A percentile compares a stretch with the other conserved stretches of the same genome.
Evolutionary conservation across 768 basidiomycete species (phyloP).

Genomic region (Kwoniella botswanensis): DNA sequence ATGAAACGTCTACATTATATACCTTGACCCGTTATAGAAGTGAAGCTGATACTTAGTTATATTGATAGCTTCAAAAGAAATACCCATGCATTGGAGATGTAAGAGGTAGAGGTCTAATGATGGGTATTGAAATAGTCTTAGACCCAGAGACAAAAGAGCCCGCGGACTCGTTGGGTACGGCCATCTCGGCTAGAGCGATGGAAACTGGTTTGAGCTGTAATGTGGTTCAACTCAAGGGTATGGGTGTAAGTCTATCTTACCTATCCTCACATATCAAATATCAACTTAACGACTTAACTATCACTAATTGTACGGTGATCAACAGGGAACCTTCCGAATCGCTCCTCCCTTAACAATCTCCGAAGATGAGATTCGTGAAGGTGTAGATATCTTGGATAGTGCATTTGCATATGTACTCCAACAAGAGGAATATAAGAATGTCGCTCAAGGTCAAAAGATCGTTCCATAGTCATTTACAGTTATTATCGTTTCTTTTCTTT

Average conservation of each 20-base stretch:
- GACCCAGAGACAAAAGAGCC: conserved; percentile 15
- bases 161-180: conserved; percentile 16
- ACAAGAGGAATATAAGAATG: conserved; percentile 25
- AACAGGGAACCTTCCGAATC: conserved; percentile 35
- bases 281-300: no score
- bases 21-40: no score
- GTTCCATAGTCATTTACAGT: neutral
- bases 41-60: neutral
- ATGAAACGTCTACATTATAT: neutral
- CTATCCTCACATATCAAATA: neutral
- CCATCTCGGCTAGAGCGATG: conserved; percentile 28
- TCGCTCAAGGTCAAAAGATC: conserved; percentile 13
- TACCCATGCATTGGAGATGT: conserved; percentile 41
- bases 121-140: conserved; percentile 34
- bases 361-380: conserved; percentile 26
- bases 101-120: conserved; percentile 37
- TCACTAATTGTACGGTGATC: no score
- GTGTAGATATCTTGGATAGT: conserved; percentile 27
- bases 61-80: conserved; percentile 31
- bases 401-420: conserved; percentile 12
- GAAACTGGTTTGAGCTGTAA: conserved; percentile 33
- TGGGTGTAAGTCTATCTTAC: conserved; percentile 18
- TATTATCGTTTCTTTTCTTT: neutral
- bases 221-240: conserved; percentile 32
- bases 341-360: conserved; percentile 37